These are phyloP conservation scores for Pyrus pyrifolia DNA, from an alignment of 306 rosid genomes.

Conservation along the genomic window DNA sequence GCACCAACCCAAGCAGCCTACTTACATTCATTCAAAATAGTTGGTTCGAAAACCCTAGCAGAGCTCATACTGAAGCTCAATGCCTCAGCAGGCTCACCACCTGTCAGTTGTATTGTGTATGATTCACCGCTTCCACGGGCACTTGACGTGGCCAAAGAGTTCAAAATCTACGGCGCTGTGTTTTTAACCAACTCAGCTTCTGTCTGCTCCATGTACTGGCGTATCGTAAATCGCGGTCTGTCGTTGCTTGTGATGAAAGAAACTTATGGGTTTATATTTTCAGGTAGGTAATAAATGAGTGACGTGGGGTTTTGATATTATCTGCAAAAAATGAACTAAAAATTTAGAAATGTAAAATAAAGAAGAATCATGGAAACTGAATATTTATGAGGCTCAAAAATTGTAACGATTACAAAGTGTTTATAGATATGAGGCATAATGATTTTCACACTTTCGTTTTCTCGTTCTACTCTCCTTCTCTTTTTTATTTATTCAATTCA, in stretches of 20 bases:
- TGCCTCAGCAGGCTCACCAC: constrained; percentile 13
- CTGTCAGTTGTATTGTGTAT: constrained; percentile 31
- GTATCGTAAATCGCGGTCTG: neutral
- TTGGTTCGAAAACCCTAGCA: constrained; percentile 24
- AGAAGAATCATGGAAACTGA: neutral
- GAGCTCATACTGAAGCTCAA: constrained; percentile 21
- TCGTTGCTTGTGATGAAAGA: constrained; percentile 16
- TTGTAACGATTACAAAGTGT: neutral
- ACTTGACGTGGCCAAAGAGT: constrained; percentile 26
- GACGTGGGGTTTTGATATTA: neutral
- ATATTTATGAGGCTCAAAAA: neutral
- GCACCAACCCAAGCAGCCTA: constrained; percentile 22
- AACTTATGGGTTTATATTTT: neutral
- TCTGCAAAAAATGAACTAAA: neutral
- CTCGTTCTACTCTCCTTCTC: no score
- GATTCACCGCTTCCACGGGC: constrained; percentile 41
- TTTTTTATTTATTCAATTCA: no score
- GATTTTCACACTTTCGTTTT: no score
- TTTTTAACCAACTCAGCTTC: constrained; percentile 36
- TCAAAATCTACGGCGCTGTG: constrained; percentile 18
- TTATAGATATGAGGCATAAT: no score
- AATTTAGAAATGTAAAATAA: neutral
- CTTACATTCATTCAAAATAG: constrained; percentile 23
- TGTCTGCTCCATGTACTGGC: constrained; percentile 28
- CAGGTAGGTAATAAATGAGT: neutral